Evolutionary conservation across 352 stramenopile genomes (phyloP).

Genomic region (Plasmopara halstedii): DNA sequence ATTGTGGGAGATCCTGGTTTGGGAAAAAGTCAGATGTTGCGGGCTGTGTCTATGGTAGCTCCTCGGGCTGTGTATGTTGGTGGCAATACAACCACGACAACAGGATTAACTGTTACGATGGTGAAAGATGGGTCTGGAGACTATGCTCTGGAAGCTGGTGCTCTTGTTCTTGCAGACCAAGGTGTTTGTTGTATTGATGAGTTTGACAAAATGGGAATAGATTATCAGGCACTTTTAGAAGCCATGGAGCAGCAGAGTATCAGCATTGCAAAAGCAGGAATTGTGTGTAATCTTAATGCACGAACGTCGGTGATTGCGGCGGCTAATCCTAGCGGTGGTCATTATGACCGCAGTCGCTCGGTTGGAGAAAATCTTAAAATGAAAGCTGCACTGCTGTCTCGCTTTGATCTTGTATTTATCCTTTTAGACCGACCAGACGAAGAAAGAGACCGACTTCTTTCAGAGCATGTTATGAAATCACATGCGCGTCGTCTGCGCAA

Average conservation of each 20-base stretch:
- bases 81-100: constrained; percentile 94
- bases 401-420: constrained; percentile 98
- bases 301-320: constrained; percentile 94
- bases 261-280: constrained; percentile 87
- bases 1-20: constrained; percentile 94
- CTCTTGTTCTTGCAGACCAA: constrained; percentile 91
- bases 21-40: constrained; percentile 95
- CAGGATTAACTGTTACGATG: constrained; percentile 94
- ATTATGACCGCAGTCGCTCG: constrained; percentile 94
- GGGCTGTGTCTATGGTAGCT: constrained; percentile 85
- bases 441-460: constrained; percentile 89
- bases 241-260: constrained; percentile 99
- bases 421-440: constrained; percentile 91
- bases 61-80: constrained; percentile 95
- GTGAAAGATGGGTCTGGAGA: constrained; percentile 91
- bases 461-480: constrained; percentile 93
- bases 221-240: constrained; percentile 92
- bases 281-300: constrained; percentile 93
- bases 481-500: constrained; percentile 40
- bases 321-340: constrained; percentile 94
- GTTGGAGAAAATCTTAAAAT: constrained; percentile 97
- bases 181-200: constrained; percentile 98
- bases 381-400: constrained; percentile 90
- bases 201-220: constrained; percentile 96
- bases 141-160: constrained; percentile 88